These are phyloP conservation scores for Xylaria scruposa DNA, from an alignment of 495 filamentous ascomycete genomes.

Conservation along the genomic window DNA sequence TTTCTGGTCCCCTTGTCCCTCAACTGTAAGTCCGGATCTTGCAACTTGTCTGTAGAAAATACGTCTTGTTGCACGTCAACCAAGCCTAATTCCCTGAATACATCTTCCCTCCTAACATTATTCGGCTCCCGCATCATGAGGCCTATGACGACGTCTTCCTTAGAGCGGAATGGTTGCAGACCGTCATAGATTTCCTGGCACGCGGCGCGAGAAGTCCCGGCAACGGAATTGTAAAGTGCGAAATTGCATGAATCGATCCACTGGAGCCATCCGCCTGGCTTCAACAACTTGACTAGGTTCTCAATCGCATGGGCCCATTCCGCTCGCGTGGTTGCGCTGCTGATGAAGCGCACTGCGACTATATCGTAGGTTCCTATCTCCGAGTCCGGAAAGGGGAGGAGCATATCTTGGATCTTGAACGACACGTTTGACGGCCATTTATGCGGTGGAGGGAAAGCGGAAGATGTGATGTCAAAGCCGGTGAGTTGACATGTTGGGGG, in stretches of 20 bases:
- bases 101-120: background rate
- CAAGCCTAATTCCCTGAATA: background rate
- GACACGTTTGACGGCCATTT: slow-evolving; percentile 1
- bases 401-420: background rate
- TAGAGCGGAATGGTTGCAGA: slow-evolving; percentile 1
- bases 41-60: background rate
- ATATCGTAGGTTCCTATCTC: slow-evolving; percentile 4
- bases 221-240: background rate
- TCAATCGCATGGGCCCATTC: slow-evolving; percentile 1
- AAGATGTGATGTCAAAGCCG: slow-evolving; percentile 2
- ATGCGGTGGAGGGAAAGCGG: background rate
- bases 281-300: background rate
- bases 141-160: background rate
- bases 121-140: background rate
- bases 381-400: background rate
- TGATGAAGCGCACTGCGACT: background rate
- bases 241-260: slow-evolving; percentile 2
- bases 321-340: background rate
- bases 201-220: background rate
- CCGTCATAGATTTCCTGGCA: slow-evolving; percentile 4
- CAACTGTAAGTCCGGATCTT: background rate
- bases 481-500: background rate
- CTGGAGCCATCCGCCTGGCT: background rate
- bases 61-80: background rate
- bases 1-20: background rate